These are phyloP conservation scores for Penicillium tannophilum DNA, from an alignment of 495 filamentous ascomycete genomes.

Conservation along the genomic window DNA sequence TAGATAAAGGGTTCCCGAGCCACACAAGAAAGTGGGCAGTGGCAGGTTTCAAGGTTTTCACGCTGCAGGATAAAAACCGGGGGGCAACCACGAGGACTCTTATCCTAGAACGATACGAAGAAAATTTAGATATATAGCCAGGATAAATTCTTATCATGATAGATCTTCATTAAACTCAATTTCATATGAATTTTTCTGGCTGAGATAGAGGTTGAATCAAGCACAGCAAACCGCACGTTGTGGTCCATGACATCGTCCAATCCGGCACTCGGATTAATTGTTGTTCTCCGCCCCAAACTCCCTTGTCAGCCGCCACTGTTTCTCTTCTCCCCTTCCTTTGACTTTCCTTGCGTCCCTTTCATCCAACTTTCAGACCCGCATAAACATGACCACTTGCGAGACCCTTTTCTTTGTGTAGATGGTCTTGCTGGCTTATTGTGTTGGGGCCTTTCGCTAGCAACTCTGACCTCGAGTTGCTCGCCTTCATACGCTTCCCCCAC, in stretches of 20 bases:
- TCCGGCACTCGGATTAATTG: constrained; percentile 33
- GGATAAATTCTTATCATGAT: not conserved
- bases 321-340: constrained; percentile 25
- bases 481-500: constrained; percentile 12
- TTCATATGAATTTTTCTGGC: not conserved
- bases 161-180: not conserved
- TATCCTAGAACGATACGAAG: not conserved
- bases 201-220: not conserved
- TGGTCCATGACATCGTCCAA: constrained; percentile 28
- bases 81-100: not conserved
- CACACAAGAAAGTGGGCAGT: not conserved
- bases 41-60: not conserved
- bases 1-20: constrained; percentile 1
- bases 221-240: constrained; percentile 6
- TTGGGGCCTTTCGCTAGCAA: constrained; percentile 25
- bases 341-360: constrained; percentile 27
- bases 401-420: constrained; percentile 21
- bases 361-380: constrained; percentile 1
- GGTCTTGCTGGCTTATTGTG: constrained; percentile 32
- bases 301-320: constrained; percentile 46
- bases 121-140: not conserved
- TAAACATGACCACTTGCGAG: not conserved
- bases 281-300: constrained; percentile 43
- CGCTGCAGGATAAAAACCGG: not conserved
- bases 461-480: constrained; percentile 9